Evolutionary conservation across 805 yeast species (phyloP).

Genomic region (Myxozyma kluyveri): DNA sequence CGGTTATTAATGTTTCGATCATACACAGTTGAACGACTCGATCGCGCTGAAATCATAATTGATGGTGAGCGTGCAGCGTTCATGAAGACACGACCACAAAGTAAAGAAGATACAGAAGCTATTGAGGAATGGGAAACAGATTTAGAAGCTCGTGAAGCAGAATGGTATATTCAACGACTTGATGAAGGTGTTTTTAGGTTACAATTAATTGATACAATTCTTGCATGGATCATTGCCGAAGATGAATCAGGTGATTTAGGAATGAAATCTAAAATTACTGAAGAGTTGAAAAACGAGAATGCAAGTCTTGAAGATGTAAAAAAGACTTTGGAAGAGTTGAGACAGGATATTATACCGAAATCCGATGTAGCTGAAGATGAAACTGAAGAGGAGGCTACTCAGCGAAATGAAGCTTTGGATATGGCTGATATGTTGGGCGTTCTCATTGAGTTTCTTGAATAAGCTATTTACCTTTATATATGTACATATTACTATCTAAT

Average conservation of each 20-base stretch:
- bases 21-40: constrained; percentile 8
- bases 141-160: constrained; percentile 22
- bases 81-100: constrained; percentile 11
- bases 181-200: constrained; percentile 26
- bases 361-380: constrained; percentile 20
- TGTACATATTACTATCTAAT: background rate
- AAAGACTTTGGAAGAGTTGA: constrained; percentile 14
- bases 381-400: constrained; percentile 19
- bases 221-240: constrained; percentile 31
- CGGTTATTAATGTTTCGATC: constrained; percentile 14
- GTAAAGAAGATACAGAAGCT: constrained; percentile 1
- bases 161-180: constrained; percentile 26
- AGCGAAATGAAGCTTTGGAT: constrained; percentile 21
- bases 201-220: constrained; percentile 24
- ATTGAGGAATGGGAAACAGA: constrained; percentile 21
- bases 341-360: constrained; percentile 13
- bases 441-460: constrained; percentile 19
- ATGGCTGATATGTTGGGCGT: constrained; percentile 25
- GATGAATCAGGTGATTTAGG: constrained; percentile 27
- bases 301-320: constrained; percentile 9
- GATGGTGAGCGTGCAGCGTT: constrained; percentile 14
- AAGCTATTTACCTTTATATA: background rate
- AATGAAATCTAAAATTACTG: constrained; percentile 4
- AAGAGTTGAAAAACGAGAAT: background rate
- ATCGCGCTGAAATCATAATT: constrained; percentile 7